Evolutionary conservation across 2,329 filamentous ascomycete genomes (phyloP).

Genomic region (Malbranchea zuffiana): DNA sequence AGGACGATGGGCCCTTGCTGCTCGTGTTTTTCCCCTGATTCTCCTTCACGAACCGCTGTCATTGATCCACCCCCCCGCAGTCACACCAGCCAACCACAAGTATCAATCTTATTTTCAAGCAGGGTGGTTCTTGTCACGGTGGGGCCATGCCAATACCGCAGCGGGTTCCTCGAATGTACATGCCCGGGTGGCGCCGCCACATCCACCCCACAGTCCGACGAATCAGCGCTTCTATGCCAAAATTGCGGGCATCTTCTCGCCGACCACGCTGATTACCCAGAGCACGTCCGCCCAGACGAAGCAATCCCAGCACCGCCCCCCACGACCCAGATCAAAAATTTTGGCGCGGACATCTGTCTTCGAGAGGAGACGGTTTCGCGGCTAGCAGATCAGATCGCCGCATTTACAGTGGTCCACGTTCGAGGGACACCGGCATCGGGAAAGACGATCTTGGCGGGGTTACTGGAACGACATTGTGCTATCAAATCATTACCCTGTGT

Average conservation of each 20-base stretch:
- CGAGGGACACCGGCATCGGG: constrained; percentile 6
- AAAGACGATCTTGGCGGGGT: constrained; percentile 1
- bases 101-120: no score
- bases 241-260: not conserved
- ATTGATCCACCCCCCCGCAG: no score
- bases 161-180: not conserved
- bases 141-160: not conserved
- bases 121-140: not conserved
- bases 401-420: constrained; percentile 2
- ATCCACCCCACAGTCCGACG: not conserved
- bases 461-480: not conserved
- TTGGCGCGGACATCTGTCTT: constrained; percentile 2
- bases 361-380: constrained; percentile 1
- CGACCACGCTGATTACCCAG: not conserved
- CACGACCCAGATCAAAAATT: not conserved
- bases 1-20: no score
- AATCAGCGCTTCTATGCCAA: not conserved
- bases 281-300: not conserved
- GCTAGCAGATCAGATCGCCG: constrained; percentile 1
- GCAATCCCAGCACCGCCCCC: not conserved
- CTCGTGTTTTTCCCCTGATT: no score
- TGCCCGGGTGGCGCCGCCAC: not conserved
- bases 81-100: no score
- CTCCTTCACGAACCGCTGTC: no score
- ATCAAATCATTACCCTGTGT: not conserved